Evolutionary conservation across 306 rosid species (phyloP), one percentile per base, ranked within the genome.

Genomic region (Prunus mongolica): DNA sequence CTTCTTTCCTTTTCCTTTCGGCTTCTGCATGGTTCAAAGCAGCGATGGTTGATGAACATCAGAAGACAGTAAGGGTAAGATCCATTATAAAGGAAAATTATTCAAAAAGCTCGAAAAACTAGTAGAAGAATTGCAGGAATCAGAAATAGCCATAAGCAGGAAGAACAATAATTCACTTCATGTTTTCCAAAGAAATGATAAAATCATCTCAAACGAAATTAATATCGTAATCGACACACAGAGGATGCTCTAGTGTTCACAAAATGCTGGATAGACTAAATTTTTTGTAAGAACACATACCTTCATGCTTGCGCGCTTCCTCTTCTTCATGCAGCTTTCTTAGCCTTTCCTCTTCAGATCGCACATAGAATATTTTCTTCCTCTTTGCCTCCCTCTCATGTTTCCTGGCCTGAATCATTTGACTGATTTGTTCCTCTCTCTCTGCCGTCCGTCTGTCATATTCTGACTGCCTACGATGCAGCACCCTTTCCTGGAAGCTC

Each of bases 241-340:
- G 28, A 71, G 54, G 57, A 50, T 63, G 65, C 72, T 44, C 19
- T 25, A 67, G 24, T 13, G 47, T 34, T 19, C 25, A 12, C 38
- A 16, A 5, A 15, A 3, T 4, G 52, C 25, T 27, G 44, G 32
- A 10, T 4, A 73, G 64, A 46, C 24, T 2, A 15, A 32, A 25
- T 12, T 32, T 32, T 45, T 60, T 28, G 56, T 10, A 25, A 1
- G 34, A 56, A 41, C 41, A 19, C 44, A 27, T 80, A 96, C 99
- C 98, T 91, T 96, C 98, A 5, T 14, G 93, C 79, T 84, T 93
- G 55, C 82, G 80, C 19, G 93, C 91, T 82, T 96, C 98, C 86
- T 92, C 98, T 80, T 88, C 97, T 86, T 89, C 98, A 0, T 13
- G 88, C 85, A 89, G 77, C 79, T 79, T 96, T 58, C 71, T 83